Evolutionary conservation across 352 stramenopile species (phyloP), one percentile per base, ranked within the genome.

Genomic region (Elongisporangium senticosum): DNA sequence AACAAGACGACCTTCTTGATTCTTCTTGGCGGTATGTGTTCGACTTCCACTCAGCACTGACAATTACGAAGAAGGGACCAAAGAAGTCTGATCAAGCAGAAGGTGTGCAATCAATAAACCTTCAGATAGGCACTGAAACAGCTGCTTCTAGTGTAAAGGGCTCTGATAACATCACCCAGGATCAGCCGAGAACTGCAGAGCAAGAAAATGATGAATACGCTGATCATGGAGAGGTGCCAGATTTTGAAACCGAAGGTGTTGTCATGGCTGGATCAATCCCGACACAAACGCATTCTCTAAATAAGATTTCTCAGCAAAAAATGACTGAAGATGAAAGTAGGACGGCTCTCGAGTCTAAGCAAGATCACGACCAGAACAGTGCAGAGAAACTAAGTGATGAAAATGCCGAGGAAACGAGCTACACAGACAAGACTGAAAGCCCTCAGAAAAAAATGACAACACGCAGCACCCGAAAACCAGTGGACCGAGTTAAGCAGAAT

Each of bases 21-120:
- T 20, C 64, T 11, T 60, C 59, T 11, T 94, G 84, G 84, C 69
- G 67, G 4, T 62, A 74, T 17, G 67, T 93, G 5, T 86, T 88
- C 51, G 79, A 93, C 21, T 94, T 94, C 37, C 74, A 86, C 53
- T 55, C 80, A 40, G 65, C 68, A 28, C 63, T 89, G 14, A 58
- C 63, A 15, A 51, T 14, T 40, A 57, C 68, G 17, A 51, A 43
- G 13, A 43, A 43, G 33, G 33, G 33, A 4, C 13, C 33, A 10
- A 43, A 43, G 11, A 43, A 43, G 33, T 0, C 11, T 17, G 33
- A 15, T 43, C 33, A 43, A 17, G 11, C 11, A 14, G 1, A 43
- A 43, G 11, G 33, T 43, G 33, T 43, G 11, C 33, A 43, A 17
- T 15, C 4, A 43, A 43, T 17, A 17, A 43, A 15, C 13, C 11